Conservation (phyloP, 495 filamentous ascomycete species). For the Tuber aestivum region DNA sequence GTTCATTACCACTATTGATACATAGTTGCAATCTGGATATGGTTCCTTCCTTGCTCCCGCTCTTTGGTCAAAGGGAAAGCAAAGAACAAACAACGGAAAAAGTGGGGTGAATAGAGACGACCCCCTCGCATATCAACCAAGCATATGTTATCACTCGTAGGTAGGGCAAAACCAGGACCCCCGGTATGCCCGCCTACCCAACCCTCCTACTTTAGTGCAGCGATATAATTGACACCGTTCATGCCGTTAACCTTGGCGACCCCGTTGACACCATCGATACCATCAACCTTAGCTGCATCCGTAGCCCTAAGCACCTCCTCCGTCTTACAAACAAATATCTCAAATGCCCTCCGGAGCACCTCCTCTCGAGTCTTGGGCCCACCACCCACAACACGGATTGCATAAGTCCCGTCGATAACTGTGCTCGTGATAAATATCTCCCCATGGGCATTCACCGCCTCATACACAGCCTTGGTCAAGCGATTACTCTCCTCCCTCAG, state of each 20-base stretch:
- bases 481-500: slow-evolving; percentile 50
- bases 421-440: slow-evolving; percentile 81
- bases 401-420: slow-evolving; percentile 67
- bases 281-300: slow-evolving; percentile 1
- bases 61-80: not conserved
- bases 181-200: not conserved
- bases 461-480: slow-evolving; percentile 71
- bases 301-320: slow-evolving; percentile 52
- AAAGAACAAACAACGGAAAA: not conserved
- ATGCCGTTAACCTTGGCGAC: not conserved
- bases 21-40: too few species aligned
- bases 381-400: slow-evolving; percentile 71
- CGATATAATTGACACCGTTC: not conserved
- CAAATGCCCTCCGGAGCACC: slow-evolving; percentile 67
- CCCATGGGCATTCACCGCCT: slow-evolving; percentile 65
- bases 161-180: not conserved
- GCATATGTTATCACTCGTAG: not conserved
- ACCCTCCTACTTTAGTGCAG: not conserved
- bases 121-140: not conserved
- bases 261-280: not conserved
- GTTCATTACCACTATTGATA: too few species aligned
- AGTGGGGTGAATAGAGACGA: not conserved
- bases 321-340: slow-evolving; percentile 63
- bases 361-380: slow-evolving; percentile 63
- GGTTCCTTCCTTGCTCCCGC: too few species aligned